Evolutionary conservation across 2,329 filamentous ascomycete genomes (phyloP), one percentile per base, ranked within the genome.

Genomic region (Escovopsis weberi): DNA sequence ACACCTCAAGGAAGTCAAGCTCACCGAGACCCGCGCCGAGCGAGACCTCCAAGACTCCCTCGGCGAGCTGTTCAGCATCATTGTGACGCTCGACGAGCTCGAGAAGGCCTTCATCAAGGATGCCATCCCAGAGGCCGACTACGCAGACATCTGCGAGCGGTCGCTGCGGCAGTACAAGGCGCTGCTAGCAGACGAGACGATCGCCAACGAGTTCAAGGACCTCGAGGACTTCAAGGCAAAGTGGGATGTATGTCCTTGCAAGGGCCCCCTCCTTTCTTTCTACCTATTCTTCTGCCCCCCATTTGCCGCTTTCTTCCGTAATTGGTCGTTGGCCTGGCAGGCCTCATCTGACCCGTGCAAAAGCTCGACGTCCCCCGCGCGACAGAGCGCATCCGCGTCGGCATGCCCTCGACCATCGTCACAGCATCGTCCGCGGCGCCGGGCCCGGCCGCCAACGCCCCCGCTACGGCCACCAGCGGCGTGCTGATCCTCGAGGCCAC

Each of bases 91-190:
- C 3, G 91, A 98, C 58, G 87, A 93, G 49, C 75, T 98, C 2
- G 91, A 98, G 57, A 94, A 93, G 61, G 93, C 89, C 1, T 98
- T 94, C 57, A 75, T 98, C 34, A 93, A 94, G 57, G 91, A 98
- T 69, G 89, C 87, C 19, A 82, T 98, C 40, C 77, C 83, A 6
- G 91, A 96, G 63, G 72, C 74, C 41, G 89, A 95, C 55, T 98
- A 98, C 61, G 94, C 88, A 1, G 91, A 96, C 58, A 94, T 91
- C 50, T 98, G 93, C 69, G 85, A 88, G 57, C 78, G 91, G 34
- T 75, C 94, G 46, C 64, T 98, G 53, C 93, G 94, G 64, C 91
- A 98, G 66, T 98, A 98, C 70, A 94, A 89, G 62, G 93, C 87
- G 45, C 87, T 94, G 48, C 67, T 98, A 28, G 81, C 84, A 28